A percentile compares a stretch with the other conserved stretches of the same genome.
These are phyloP conservation scores for Hippophae gyantsensis DNA, from an alignment of 306 rosid genomes.

Conservation along the genomic window DNA sequence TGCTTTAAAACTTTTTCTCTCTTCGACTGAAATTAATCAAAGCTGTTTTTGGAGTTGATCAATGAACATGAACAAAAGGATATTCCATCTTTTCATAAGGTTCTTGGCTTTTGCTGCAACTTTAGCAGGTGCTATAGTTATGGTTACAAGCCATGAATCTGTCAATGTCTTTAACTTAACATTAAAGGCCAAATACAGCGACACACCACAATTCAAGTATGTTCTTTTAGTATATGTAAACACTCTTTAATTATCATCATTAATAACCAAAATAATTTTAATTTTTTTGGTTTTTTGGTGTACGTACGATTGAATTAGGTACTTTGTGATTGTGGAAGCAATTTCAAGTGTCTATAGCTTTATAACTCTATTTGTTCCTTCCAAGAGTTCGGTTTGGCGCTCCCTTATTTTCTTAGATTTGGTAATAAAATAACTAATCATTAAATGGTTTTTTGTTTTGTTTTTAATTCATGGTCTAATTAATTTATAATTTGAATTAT, in stretches of 20 bases:
- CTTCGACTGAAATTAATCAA: too few species aligned
- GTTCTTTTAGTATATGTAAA: not conserved
- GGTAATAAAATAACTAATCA: not conserved
- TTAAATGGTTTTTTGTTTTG: not conserved
- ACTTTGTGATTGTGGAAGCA: constrained; percentile 25
- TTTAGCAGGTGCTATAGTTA: constrained; percentile 13
- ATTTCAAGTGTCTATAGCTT: constrained; percentile 23
- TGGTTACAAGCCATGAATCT: constrained; percentile 28
- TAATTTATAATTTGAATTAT: not conserved
- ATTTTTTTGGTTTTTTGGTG: not conserved
- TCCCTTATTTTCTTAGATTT: not conserved
- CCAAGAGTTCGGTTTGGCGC: constrained; percentile 3
- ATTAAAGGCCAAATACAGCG: constrained; percentile 23
- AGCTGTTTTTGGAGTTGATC: too few species aligned
- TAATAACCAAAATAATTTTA: not conserved
- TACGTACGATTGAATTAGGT: constrained; percentile 7
- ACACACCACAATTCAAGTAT: constrained; percentile 23
- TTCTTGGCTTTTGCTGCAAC: constrained; percentile 28
- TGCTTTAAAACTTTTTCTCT: too few species aligned
- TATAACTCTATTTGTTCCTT: constrained; percentile 17
- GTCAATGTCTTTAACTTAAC: constrained; percentile 21
- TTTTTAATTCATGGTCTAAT: not conserved
- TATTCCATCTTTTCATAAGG: constrained; percentile 22
- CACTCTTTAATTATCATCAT: too few species aligned
- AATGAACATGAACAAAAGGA: constrained; percentile 16